phyloP scores from a whole-genome alignment of 2,329 filamentous ascomycete species.

The Zymoseptoria brevis region DNA sequence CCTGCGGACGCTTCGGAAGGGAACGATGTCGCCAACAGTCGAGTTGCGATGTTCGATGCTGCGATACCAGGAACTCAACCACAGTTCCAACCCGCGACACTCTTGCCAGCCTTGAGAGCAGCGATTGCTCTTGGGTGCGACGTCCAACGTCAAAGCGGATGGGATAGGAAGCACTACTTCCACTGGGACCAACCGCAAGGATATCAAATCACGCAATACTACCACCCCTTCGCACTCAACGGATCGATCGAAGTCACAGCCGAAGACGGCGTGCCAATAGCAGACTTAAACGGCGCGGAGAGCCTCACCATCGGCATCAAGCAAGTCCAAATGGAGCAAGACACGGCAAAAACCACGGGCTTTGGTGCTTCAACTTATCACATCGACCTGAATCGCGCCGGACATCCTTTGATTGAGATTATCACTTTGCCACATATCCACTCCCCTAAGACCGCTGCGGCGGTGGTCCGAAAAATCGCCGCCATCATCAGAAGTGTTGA shows the following conservation, averaged over 20 bases:
- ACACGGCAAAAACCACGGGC: slow-evolving; percentile 87
- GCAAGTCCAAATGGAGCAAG: slow-evolving; percentile 95
- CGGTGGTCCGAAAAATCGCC: slow-evolving; percentile 83
- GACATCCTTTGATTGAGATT: slow-evolving; percentile 85
- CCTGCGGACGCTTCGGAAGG: slow-evolving; percentile 28
- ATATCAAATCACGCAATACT: slow-evolving; percentile 97
- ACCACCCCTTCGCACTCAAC: slow-evolving; percentile 60
- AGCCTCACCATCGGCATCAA: slow-evolving; percentile 70
- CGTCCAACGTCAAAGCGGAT: slow-evolving; percentile 68
- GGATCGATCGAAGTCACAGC: slow-evolving; percentile 63
- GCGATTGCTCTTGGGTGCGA: slow-evolving; percentile 76
- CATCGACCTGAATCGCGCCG: slow-evolving; percentile 90
- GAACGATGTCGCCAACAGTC: slow-evolving; percentile 59
- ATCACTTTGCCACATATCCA: slow-evolving; percentile 88
- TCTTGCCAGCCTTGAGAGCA: slow-evolving; percentile 84
- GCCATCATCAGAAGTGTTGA: slow-evolving; percentile 69
- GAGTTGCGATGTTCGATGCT: slow-evolving; percentile 80
- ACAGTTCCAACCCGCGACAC: slow-evolving; percentile 68
- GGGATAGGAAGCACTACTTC: slow-evolving; percentile 98
- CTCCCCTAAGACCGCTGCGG: slow-evolving; percentile 76
- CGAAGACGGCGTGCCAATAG: slow-evolving; percentile 71
- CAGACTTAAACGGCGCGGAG: slow-evolving; percentile 60
- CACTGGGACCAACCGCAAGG: slow-evolving; percentile 96
- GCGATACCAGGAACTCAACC: slow-evolving; percentile 87
- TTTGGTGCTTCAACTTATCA: slow-evolving; percentile 66